Conservation (phyloP, 768 basidiomycete species). For the Russula compacta region DNA sequence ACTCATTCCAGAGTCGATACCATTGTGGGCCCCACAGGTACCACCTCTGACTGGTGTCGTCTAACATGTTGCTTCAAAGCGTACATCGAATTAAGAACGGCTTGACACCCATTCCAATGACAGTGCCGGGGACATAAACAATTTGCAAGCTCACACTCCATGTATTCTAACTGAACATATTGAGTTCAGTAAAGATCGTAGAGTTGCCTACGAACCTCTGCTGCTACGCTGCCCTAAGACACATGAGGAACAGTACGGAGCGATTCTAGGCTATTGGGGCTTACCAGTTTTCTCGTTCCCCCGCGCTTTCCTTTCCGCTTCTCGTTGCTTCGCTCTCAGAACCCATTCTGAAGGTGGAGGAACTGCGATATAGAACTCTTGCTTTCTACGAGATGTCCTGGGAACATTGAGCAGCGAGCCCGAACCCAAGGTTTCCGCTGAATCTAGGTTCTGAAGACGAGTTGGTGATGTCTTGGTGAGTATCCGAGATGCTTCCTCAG, state of each 20-base stretch:
- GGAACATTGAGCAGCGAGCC: not conserved
- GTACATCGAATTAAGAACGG: conserved; percentile 17
- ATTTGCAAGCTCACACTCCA: conserved; percentile 8
- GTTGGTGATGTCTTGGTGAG: not conserved
- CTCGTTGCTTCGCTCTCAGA: conserved; percentile 5
- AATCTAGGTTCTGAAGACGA: not conserved
- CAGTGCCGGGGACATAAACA: conserved; percentile 14
- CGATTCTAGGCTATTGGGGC: not conserved
- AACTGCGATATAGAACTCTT: conserved; percentile 6
- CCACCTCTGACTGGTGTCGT: conserved; percentile 13
- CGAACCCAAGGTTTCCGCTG: not conserved
- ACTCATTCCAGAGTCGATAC: conserved; percentile 3
- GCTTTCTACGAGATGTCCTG: not conserved
- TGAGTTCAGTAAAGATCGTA: conserved; percentile 2
- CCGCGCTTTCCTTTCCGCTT: not conserved
- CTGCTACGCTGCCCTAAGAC: not conserved
- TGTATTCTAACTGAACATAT: conserved; percentile 12
- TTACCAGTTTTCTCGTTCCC: not conserved
- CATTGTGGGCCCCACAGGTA: conserved; percentile 10
- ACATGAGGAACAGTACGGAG: not conserved
- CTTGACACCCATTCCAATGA: conserved; percentile 16
- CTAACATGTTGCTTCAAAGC: conserved; percentile 17
- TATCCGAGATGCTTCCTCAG: not conserved
- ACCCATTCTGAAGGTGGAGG: conserved; percentile 11
- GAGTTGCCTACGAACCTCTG: conserved; percentile 10